These are phyloP conservation scores for carrot (Daucus carota) DNA, from an alignment of 129 eudicot species.

Conservation along the genomic window DNA sequence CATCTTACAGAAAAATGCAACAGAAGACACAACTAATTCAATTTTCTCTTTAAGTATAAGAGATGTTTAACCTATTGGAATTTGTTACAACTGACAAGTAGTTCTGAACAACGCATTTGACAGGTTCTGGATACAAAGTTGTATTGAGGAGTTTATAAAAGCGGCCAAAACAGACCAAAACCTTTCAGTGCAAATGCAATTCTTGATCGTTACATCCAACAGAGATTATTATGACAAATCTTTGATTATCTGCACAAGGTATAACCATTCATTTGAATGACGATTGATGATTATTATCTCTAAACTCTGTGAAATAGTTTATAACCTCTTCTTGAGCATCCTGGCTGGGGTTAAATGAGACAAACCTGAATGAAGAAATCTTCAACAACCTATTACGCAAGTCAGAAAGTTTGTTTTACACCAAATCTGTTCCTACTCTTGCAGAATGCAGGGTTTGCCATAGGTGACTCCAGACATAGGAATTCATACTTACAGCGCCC, in stretches of 20 bases:
- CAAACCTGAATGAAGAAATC: neutral
- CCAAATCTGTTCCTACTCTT: neutral
- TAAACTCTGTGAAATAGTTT: no score
- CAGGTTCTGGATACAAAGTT: neutral
- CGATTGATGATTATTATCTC: no score
- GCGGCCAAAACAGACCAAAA: neutral
- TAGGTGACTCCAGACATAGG: neutral
- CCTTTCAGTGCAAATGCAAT: neutral
- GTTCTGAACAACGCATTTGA: neutral
- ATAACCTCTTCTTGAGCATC: neutral
- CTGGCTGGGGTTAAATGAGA: neutral
- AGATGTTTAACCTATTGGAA: neutral
- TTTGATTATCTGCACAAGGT: neutral
- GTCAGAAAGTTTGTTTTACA: neutral
- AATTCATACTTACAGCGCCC: neutral
- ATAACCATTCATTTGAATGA: neutral
- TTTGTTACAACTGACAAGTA: neutral
- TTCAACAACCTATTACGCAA: neutral
- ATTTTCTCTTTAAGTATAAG: neutral
- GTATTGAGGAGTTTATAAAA: slow-evolving; percentile 1
- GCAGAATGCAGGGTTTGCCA: neutral
- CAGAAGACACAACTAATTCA: neutral
- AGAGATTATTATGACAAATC: neutral
- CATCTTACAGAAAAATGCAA: neutral
- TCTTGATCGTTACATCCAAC: neutral